Evolutionary conservation across 805 yeast species (phyloP).

Genomic region (Wickerhamiella bombiphila): DNA sequence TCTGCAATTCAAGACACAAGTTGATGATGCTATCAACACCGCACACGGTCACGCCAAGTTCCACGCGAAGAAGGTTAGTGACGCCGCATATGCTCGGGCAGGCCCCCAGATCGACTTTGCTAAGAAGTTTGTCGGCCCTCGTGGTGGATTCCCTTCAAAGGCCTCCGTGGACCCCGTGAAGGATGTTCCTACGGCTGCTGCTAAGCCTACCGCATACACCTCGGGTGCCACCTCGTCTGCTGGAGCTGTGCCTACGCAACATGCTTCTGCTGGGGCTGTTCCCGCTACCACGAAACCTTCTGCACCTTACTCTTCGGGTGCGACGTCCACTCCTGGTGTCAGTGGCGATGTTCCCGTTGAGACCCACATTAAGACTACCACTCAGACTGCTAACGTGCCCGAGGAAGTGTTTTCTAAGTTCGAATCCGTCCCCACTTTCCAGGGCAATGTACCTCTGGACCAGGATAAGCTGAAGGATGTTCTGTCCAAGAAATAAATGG

Average conservation of each 20-base stretch:
- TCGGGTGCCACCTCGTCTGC: slow-evolving; percentile 8
- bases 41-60: slow-evolving; percentile 17
- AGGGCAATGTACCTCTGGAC: slow-evolving; percentile 22
- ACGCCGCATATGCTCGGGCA: slow-evolving; percentile 20
- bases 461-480: slow-evolving; percentile 11
- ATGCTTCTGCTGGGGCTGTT: slow-evolving; percentile 4
- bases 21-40: slow-evolving; percentile 34
- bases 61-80: slow-evolving; percentile 16
- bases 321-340: slow-evolving; percentile 4
- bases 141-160: slow-evolving; percentile 24
- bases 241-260: background rate
- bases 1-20: slow-evolving; percentile 58
- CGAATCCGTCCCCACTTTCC: slow-evolving; percentile 23
- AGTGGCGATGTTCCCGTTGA: slow-evolving; percentile 5
- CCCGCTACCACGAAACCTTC: slow-evolving; percentile 5
- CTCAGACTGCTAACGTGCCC: slow-evolving; percentile 5
- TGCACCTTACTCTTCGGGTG: slow-evolving; percentile 4
- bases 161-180: slow-evolving; percentile 12
- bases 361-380: slow-evolving; percentile 1
- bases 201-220: slow-evolving; percentile 17
- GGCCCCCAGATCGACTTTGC: slow-evolving; percentile 26
- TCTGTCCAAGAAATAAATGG: slow-evolving; percentile 10
- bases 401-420: slow-evolving; percentile 14
- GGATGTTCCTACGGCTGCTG: slow-evolving; percentile 19
- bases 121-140: slow-evolving; percentile 21